These are phyloP conservation scores for Backusella psychrophila DNA, from an alignment of 192 early-diverging fungal species.

Conservation along the genomic window DNA sequence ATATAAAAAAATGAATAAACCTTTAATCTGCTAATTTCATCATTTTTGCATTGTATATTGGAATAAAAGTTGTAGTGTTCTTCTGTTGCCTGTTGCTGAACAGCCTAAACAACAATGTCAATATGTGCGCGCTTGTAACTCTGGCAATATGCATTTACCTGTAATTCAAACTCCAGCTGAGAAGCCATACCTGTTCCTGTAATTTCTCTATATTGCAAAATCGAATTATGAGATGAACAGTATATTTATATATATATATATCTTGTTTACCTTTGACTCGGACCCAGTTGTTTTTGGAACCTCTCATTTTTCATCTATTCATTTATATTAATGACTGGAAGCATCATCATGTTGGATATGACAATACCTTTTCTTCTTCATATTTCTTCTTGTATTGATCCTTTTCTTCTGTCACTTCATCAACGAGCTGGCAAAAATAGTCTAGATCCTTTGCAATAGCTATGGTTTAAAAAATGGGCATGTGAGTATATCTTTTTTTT, in stretches of 20 bases:
- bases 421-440: conserved; percentile 28
- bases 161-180: conserved; percentile 10
- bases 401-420: conserved; percentile 27
- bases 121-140: not conserved
- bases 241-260: not conserved
- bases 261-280: not conserved
- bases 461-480: not conserved
- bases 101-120: not conserved
- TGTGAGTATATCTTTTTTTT: not conserved
- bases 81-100: conserved; percentile 3
- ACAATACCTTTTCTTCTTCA: conserved; percentile 30
- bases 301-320: not conserved
- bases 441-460: conserved; percentile 34
- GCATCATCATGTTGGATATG: not conserved
- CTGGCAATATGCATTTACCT: conserved; percentile 2
- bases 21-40: conserved; percentile 7
- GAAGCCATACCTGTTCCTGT: not conserved
- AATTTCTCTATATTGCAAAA: not conserved
- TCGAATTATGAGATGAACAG: not conserved
- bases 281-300: not conserved
- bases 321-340: not conserved
- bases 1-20: not conserved
- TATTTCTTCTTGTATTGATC: conserved; percentile 16
- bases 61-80: not conserved
- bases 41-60: not conserved